Conservation (phyloP, 768 basidiomycete species). For the Termitomyces sp. region DNA sequence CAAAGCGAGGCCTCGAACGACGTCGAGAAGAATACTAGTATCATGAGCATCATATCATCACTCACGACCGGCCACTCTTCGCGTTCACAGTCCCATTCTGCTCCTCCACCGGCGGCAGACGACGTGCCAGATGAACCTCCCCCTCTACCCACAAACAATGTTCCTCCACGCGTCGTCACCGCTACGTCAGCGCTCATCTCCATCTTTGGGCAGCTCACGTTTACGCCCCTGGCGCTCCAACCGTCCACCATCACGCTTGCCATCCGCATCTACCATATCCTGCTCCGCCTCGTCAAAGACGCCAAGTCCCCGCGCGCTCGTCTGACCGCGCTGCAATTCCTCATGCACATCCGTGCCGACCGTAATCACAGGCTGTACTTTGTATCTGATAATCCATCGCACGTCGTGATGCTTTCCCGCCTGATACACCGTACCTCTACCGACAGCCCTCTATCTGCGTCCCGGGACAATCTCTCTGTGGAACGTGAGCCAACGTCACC, state of each 20-base stretch:
- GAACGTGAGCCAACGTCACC: conserved; percentile 13
- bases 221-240: conserved; percentile 55
- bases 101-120: conserved; percentile 35
- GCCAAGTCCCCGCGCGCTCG: conserved; percentile 55
- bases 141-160: conserved; percentile 15
- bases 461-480: background rate
- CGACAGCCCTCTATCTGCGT: background rate
- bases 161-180: conserved; percentile 43
- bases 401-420: conserved; percentile 52
- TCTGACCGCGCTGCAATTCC: conserved; percentile 74
- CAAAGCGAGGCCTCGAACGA: conserved; percentile 46
- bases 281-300: conserved; percentile 41
- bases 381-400: conserved; percentile 52
- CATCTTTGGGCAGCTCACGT: conserved; percentile 65
- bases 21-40: conserved; percentile 29
- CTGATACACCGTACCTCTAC: conserved; percentile 52
- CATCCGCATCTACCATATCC: conserved; percentile 42
- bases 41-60: conserved; percentile 62
- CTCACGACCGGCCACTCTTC: conserved; percentile 48
- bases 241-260: conserved; percentile 46
- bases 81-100: conserved; percentile 57
- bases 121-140: conserved; percentile 24
- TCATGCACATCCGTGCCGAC: conserved; percentile 86
- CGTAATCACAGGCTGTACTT: conserved; percentile 85
- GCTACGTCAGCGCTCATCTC: conserved; percentile 61